Evolutionary conservation across 352 stramenopile genomes (phyloP), one percentile per base, ranked within the genome.

Genomic region (Pythium apleroticum): DNA sequence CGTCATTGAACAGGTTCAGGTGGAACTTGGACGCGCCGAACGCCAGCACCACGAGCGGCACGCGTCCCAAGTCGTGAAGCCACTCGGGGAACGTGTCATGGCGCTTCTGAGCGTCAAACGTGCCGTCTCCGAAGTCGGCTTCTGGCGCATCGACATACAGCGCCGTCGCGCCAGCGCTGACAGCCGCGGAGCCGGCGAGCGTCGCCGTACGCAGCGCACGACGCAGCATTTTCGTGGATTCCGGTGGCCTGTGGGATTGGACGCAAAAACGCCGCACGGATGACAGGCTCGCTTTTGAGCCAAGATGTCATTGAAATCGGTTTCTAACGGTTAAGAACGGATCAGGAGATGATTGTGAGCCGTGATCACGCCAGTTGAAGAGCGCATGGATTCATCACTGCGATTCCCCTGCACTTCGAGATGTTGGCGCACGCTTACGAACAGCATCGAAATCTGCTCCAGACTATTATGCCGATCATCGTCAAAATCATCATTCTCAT

Each of bases 1-100:
- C 15, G 14, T 46, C 37, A 46, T 46, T 46, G 37, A 46, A 46
- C 37, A 46, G 37, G 37, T 46, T 46, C 37, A 46, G 22, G 37
- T 46, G 37, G 37, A 46, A 46, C 37, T 46, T 46, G 37, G 37
- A 46, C 10, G 37, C 37, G 37, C 37, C 37, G 37, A 46, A 46
- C 37, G 37, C 37, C 15, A 46, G 37, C 37, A 22, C 37, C 37
- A 46, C 37, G 19, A 46, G 14, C 10, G 37, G 37, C 37, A 46
- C 17, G 19, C 37, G 37, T 8, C 37, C 37, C 15, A 46, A 22
- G 37, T 46, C 37, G 37, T 46, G 37, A 15, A 46, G 37, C 37
- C 37, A 46, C 37, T 46, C 37, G 4, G 37, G 37, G 37, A 46
- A 46, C 37, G 37, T 46, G 37, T 46, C 37, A 15, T 22, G 37